phyloP scores from a whole-genome alignment of 1,139 yeast species.

The Blastobotrys illinoisensis region DNA sequence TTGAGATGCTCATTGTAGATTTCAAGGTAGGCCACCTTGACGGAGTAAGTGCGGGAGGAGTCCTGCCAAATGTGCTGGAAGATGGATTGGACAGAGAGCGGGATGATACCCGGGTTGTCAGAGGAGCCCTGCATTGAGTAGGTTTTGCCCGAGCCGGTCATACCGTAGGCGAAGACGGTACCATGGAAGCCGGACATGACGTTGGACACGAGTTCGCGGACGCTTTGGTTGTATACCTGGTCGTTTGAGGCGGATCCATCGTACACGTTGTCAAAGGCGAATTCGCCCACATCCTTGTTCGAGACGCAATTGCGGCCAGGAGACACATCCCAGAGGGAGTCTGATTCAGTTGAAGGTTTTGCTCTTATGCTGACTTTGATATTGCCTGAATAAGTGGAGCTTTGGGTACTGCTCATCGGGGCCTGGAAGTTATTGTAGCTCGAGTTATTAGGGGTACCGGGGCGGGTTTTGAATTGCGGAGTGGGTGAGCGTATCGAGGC shows the following conservation, averaged over 20 bases:
- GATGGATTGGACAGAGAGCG: constrained; percentile 63
- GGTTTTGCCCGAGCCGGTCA: constrained; percentile 96
- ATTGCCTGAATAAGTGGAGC: constrained; percentile 28
- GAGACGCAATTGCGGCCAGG: constrained; percentile 20
- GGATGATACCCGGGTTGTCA: constrained; percentile 70
- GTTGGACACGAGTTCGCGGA: constrained; percentile 56
- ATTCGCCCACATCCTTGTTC: constrained; percentile 38
- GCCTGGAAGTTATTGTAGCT: not conserved
- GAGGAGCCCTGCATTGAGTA: constrained; percentile 79
- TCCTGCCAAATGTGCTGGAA: constrained; percentile 45
- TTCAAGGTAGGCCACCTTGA: constrained; percentile 71
- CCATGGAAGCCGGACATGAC: constrained; percentile 81
- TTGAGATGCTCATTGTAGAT: constrained; percentile 83
- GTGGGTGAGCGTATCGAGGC: constrained; percentile 28
- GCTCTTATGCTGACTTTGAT: constrained; percentile 35
- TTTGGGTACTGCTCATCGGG: constrained; percentile 3
- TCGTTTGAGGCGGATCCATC: constrained; percentile 43
- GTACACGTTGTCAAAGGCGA: constrained; percentile 74
- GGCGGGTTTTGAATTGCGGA: constrained; percentile 18
- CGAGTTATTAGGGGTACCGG: constrained; percentile 2
- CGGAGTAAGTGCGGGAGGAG: constrained; percentile 36
- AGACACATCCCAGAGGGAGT: constrained; percentile 25
- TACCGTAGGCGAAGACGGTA: constrained; percentile 88
- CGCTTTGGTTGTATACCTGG: constrained; percentile 57
- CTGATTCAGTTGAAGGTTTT: constrained; percentile 24